Evolutionary conservation across 2,329 filamentous ascomycete species (phyloP), one percentile per base, ranked within the genome.

Genomic region (Rhinocladiella mackenziei): DNA sequence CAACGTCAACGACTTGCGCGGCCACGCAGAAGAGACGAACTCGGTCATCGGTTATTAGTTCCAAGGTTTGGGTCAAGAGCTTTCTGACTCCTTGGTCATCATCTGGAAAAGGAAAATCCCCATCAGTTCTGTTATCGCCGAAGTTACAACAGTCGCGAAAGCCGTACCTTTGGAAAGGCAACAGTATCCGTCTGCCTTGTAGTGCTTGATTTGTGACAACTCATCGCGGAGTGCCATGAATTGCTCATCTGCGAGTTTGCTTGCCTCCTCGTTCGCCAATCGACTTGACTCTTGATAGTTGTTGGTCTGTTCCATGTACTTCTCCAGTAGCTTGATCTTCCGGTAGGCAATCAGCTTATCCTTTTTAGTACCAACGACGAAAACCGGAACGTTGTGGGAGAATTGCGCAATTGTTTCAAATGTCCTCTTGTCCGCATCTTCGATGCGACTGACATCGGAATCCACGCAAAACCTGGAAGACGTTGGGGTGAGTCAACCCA

Each of bases 391-490:
- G 22, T 64, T 57, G 14, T 61, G 56, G 22, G 60, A 60, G 36
- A 55, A 50, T 28, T 60, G 60, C 6, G 61, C 59, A 18, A 60
- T 58, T 19, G 53, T 57, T 44, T 60, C 60, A 14, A 64, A 58
- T 18, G 60, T 61, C 32, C 56, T 54, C 26, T 60, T 63, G 19
- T 61, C 62, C 5, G 56, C 62, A 36, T 63, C 61, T 40, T 62
- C 51, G 20, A 60, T 62, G 19, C 61, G 56, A 26, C 58, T 54
- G 31, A 60, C 61, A 42, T 62, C 61, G 26, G 62, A 60, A 32
- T 64, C 61, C 13, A 64, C 54, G 50, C 61, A 64, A 36, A 64
- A 63, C 61, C 62, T 58, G 39, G n/a, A n/a, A n/a, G n/a, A n/a
- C n/a, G n/a, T n/a, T n/a, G n/a, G n/a, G n/a, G n/a, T n/a, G n/a